Evolutionary conservation across 208 protist species (phyloP), one percentile per base, ranked within the genome.

Genomic region (Acanthamoeba triangularis): DNA sequence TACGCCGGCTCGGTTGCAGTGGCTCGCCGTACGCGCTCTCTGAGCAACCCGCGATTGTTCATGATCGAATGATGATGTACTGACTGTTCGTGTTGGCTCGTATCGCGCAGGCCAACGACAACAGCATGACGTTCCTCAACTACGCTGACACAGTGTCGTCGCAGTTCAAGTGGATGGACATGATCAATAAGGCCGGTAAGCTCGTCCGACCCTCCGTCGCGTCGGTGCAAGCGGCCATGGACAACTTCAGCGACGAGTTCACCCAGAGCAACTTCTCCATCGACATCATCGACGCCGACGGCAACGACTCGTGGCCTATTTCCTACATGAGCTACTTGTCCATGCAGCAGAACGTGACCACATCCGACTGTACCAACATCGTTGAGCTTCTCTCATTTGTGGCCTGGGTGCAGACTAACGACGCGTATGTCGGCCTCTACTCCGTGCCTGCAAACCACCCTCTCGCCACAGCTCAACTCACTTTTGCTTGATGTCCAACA

Each of bases 101-200:
- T n/a, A n/a, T n/a, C n/a, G n/a, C n/a, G n/a, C n/a, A n/a, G n/a
- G n/a, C n/a, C n/a, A n/a, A 56, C 20, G 30, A 28, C 18, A 30
- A 85, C 30, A 25, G 76, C 13, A 3, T 85, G 44, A 85, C 44
- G 47, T 59, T 30, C 23, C 1, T 56, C 8, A 59, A 30, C 35
- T n/a, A 33, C 23, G 47, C 4, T 0, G 76, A n/a, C 25, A 23
- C 44, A 5, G 23, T 52, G 6, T 1, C 2, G 16, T 8, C 16
- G 0, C 3, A 13, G 2, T 20, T 23, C 20, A 6, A 49, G 28
- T 85, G 44, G 47, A 23, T 59, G 20, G 59, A 85, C 76, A 85
- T 85, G 76, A 33, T 85, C 76, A 85, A 85, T 44, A 85, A 85
- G 76, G 85, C 85, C 16, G 54, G 85, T 11, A 72, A 65, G 8